Evolutionary conservation across 2,329 filamentous ascomycete genomes (phyloP).

Genomic region (Ophiostoma himal-ulmi): DNA sequence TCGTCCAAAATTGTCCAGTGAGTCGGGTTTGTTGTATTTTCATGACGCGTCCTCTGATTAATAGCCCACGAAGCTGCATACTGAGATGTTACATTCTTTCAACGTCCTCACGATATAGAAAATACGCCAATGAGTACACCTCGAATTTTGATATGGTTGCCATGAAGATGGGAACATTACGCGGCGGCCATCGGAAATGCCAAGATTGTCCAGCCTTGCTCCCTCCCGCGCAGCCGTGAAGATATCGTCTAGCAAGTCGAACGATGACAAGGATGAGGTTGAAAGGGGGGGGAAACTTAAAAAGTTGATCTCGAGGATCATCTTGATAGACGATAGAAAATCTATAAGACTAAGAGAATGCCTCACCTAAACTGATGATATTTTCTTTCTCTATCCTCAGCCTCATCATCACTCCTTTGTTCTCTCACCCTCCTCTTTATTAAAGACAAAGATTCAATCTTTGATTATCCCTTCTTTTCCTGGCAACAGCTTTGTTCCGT

Average conservation of each 20-base stretch:
- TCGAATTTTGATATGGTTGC: neutral
- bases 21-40: neutral
- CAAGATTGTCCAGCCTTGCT: neutral
- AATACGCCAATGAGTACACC: neutral
- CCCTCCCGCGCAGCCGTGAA: neutral
- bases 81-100: neutral
- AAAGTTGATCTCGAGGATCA: neutral
- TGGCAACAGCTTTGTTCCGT: neutral
- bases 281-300: neutral
- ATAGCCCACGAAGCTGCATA: neutral
- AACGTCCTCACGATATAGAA: neutral
- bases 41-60: conserved; percentile 6
- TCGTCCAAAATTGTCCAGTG: neutral
- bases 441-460: neutral
- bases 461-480: conserved; percentile 1
- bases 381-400: neutral
- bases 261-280: neutral
- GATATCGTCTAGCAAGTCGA: neutral
- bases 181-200: neutral
- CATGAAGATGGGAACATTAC: conserved; percentile 9
- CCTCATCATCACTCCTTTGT: neutral
- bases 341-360: neutral
- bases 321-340: neutral
- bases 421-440: neutral
- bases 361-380: neutral